These are phyloP conservation scores for Nitzschia putrida DNA, from an alignment of 108 stramenopile species.

Conservation along the genomic window DNA sequence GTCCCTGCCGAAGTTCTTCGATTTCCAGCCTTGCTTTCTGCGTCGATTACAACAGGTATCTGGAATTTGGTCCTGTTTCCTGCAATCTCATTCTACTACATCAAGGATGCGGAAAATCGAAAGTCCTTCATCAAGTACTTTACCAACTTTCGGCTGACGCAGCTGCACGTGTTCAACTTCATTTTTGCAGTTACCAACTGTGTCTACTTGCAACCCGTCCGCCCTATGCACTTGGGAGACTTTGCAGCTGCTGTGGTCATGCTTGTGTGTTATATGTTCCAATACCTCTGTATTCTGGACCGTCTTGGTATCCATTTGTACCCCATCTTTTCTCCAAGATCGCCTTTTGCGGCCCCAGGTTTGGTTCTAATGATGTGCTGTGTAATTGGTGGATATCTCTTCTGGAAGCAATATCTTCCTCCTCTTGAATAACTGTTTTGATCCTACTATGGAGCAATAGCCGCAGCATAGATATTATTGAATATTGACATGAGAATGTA, in stretches of 20 bases:
- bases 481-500: too few species aligned
- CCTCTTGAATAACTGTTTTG: not conserved
- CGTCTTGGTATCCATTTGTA: slow-evolving; percentile 82
- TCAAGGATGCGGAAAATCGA: slow-evolving; percentile 48
- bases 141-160: slow-evolving; percentile 60
- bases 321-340: slow-evolving; percentile 73
- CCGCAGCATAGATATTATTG: too few species aligned
- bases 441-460: too few species aligned
- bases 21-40: slow-evolving; percentile 67
- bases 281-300: slow-evolving; percentile 77
- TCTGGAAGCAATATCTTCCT: slow-evolving; percentile 23
- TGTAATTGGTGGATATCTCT: slow-evolving; percentile 25
- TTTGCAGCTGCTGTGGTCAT: slow-evolving; percentile 51
- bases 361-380: slow-evolving; percentile 39
- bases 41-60: slow-evolving; percentile 64
- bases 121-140: slow-evolving; percentile 58
- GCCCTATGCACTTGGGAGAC: slow-evolving; percentile 57
- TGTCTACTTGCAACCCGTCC: slow-evolving; percentile 40
- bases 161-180: slow-evolving; percentile 76
- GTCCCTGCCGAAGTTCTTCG: slow-evolving; percentile 50
- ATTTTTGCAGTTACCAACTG: slow-evolving; percentile 53
- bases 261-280: slow-evolving; percentile 48
- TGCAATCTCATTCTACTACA: slow-evolving; percentile 40
- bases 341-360: slow-evolving; percentile 35
- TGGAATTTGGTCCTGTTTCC: slow-evolving; percentile 86